Percentiles rank a stretch among this genome's conserved stretches.
Evolutionary conservation across 371 early-diverging fungal genomes (phyloP).

Genomic region (Mucor mucedo): DNA sequence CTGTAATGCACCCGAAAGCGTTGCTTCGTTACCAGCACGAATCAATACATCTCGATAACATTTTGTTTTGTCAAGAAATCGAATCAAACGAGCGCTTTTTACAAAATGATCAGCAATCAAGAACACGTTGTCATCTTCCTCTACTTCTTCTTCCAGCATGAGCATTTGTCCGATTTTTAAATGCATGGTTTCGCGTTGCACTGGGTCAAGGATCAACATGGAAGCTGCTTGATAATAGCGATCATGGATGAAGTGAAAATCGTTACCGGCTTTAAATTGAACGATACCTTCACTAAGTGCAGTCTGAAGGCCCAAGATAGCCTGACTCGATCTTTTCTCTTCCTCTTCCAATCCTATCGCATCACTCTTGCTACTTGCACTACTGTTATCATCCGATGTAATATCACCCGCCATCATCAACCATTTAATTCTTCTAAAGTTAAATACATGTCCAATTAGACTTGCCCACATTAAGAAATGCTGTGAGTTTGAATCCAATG

Average conservation of each 20-base stretch:
- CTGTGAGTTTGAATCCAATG: constrained; percentile 38
- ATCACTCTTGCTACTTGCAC: not conserved
- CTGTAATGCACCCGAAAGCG: constrained; percentile 41
- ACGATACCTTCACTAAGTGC: constrained; percentile 48
- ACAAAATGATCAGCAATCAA: constrained; percentile 49
- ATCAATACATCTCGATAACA: constrained; percentile 36
- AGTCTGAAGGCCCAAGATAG: constrained; percentile 45
- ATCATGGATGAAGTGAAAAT: constrained; percentile 49
- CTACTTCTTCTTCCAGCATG: constrained; percentile 27
- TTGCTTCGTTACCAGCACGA: constrained; percentile 44
- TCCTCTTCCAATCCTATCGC: constrained; percentile 5
- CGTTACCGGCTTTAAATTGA: constrained; percentile 38
- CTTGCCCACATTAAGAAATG: constrained; percentile 52
- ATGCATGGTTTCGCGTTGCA: constrained; percentile 40
- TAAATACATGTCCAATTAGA: constrained; percentile 41
- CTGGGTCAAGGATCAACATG: constrained; percentile 32
- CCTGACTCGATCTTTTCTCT: constrained; percentile 22
- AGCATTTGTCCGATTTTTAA: constrained; percentile 46
- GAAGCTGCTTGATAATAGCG: constrained; percentile 50
- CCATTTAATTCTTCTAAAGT: constrained; percentile 45
- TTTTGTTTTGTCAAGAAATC: constrained; percentile 20
- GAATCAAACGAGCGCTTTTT: constrained; percentile 38
- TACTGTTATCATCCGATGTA: constrained; percentile 12
- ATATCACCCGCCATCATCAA: constrained; percentile 37
- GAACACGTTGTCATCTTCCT: constrained; percentile 37